phyloP scores from a whole-genome alignment of 2,329 filamentous ascomycete genomes.

The Xylaria sp. region DNA sequence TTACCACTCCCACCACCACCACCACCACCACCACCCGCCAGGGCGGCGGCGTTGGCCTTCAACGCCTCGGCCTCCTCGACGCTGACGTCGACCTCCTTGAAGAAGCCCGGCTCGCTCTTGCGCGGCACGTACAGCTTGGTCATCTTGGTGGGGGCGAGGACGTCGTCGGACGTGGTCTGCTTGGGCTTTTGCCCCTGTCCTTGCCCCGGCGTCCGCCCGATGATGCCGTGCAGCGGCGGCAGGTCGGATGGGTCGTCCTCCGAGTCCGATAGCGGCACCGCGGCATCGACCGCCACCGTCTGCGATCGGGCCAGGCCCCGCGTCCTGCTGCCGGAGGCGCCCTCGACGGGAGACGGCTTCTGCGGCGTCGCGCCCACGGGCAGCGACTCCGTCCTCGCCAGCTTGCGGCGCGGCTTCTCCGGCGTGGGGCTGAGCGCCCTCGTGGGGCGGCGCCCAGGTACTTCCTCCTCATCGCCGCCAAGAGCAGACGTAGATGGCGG shows the following conservation, averaged over 20 bases:
- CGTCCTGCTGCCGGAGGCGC: background rate
- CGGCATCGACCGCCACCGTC: slow-evolving; percentile 25
- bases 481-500: slow-evolving; percentile 9
- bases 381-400: slow-evolving; percentile 36
- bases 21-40: background rate
- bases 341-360: no score
- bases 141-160: slow-evolving; percentile 23
- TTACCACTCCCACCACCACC: background rate
- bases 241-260: slow-evolving; percentile 30
- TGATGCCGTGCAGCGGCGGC: slow-evolving; percentile 29
- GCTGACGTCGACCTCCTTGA: slow-evolving; percentile 39
- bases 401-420: slow-evolving; percentile 28
- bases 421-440: slow-evolving; percentile 22
- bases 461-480: background rate
- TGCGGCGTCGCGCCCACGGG: slow-evolving; percentile 19
- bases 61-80: slow-evolving; percentile 32
- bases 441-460: background rate
- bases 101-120: slow-evolving; percentile 43
- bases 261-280: slow-evolving; percentile 17
- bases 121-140: slow-evolving; percentile 46
- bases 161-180: slow-evolving; percentile 22
- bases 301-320: slow-evolving; percentile 24
- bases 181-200: slow-evolving; percentile 7
- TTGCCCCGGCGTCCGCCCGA: slow-evolving; percentile 8
- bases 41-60: slow-evolving; percentile 1